Evolutionary conservation across 2,329 filamentous ascomycete species (phyloP), one percentile per base, ranked within the genome.

Genomic region (Apiospora hydei): DNA sequence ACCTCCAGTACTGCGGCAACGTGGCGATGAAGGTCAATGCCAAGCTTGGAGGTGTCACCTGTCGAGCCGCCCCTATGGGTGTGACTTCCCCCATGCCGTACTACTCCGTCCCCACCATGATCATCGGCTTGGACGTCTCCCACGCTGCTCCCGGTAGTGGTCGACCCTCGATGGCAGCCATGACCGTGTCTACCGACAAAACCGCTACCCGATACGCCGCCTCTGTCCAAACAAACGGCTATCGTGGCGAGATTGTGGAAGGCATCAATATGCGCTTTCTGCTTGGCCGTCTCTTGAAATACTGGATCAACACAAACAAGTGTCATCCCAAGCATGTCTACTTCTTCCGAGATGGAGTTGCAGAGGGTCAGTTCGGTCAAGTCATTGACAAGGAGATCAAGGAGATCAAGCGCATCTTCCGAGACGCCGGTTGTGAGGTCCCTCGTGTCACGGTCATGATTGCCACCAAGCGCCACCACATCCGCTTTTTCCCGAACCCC

Each of bases 11-110:
- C 82, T 92, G 94, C 78, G 96, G 94, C 0, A 99, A 99, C 74
- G 94, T 99, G 0, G 89, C 91, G 75, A 96, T 99, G 94, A 99
- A 99, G 85, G 91, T 99, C 75, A 98, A 99, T 77, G 93, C 94
- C 4, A 99, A 99, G 85, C 88, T 99, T 2, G 96, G 96, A 18
- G 96, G 96, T 7, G 88, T 90, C 0, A 98, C 94, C 0, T 91
- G 84, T 70, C 85, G 81, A 64, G 79, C 84, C 11, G 73, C 78
- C 3, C 72, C 72, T 6, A 24, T 71, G 49, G 79, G 74, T 69
- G 82, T 77, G 78, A 82, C 16, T 64, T 81, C 69, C 78, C 81
- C 67, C 68, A 77, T 80, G 24, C 76, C 78, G 3, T 86, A 85
- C 73, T 88, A 87, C 76, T 78, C 80, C 1, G 79, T 78, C 0